Evolutionary conservation across 768 basidiomycete genomes (phyloP).

Genomic region (Pulveroboletus sp.): DNA sequence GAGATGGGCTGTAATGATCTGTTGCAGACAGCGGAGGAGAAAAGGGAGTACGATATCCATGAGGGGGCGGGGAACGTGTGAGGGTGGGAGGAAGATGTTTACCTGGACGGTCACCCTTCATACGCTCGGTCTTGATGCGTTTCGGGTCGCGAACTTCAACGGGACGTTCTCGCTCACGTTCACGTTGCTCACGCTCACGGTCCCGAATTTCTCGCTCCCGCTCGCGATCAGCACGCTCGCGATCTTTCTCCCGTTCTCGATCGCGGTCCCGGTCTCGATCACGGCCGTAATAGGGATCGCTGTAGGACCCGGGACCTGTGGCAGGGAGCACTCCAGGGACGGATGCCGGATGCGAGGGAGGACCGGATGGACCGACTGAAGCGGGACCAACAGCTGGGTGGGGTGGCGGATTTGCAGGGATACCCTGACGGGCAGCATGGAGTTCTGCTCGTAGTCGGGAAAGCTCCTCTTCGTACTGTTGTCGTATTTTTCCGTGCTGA

Average conservation of each 20-base stretch:
- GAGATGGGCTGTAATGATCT: conserved; percentile 35
- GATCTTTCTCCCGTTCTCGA: conserved; percentile 40
- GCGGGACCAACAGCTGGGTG: conserved; percentile 33
- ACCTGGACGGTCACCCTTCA: conserved; percentile 44
- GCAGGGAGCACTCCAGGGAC: conserved; percentile 29
- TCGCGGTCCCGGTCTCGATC: conserved; percentile 38
- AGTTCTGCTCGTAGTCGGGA: conserved; percentile 66
- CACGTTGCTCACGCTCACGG: conserved; percentile 36
- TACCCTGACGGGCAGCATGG: conserved; percentile 45
- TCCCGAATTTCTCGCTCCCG: conserved; percentile 37
- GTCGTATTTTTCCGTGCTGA: conserved; percentile 80
- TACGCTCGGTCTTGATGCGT: conserved; percentile 53
- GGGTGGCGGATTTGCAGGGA: conserved; percentile 34
- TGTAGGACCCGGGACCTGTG: conserved; percentile 32
- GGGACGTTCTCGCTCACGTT: conserved; percentile 45
- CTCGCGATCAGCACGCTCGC: conserved; percentile 37
- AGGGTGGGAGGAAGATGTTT: conserved; percentile 26
- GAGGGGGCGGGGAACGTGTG: conserved; percentile 32
- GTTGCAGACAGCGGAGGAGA: conserved; percentile 24
- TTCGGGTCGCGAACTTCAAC: conserved; percentile 54
- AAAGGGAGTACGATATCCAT: conserved; percentile 26
- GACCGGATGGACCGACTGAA: conserved; percentile 33
- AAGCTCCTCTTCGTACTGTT: conserved; percentile 85
- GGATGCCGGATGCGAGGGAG: conserved; percentile 29
- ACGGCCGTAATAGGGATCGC: conserved; percentile 37